Evolutionary conservation across 768 basidiomycete species (phyloP).

Genomic region (Russula compacta): DNA sequence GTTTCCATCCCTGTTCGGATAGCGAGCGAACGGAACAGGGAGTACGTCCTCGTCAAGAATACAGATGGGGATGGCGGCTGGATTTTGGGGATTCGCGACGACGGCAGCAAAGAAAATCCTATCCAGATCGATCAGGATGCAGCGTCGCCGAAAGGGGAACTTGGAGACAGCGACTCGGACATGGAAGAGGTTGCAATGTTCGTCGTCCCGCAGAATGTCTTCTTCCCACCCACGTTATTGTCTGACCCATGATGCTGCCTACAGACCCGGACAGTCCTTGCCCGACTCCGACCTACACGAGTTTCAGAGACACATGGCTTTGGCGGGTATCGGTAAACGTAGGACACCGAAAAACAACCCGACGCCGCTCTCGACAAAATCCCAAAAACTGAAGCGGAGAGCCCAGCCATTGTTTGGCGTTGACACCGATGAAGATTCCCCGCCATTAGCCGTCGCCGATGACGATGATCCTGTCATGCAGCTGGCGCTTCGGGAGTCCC

Average conservation of each 20-base stretch:
- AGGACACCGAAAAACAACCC: slow-evolving; percentile 34
- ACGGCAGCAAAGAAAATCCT: slow-evolving; percentile 76
- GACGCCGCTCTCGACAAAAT: slow-evolving; percentile 26
- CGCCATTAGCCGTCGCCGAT: slow-evolving; percentile 27
- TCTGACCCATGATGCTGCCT: slow-evolving; percentile 17
- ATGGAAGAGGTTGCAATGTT: slow-evolving; percentile 82
- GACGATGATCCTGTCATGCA: slow-evolving; percentile 51
- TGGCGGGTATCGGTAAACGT: slow-evolving; percentile 48
- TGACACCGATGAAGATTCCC: slow-evolving; percentile 38
- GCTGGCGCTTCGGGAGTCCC: slow-evolving; percentile 53
- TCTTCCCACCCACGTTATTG: background rate
- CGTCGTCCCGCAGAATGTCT: slow-evolving; percentile 24
- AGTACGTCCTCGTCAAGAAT: slow-evolving; percentile 94
- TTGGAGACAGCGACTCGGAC: slow-evolving; percentile 38
- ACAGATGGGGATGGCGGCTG: slow-evolving; percentile 83
- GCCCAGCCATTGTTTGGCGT: slow-evolving; percentile 44
- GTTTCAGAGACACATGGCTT: slow-evolving; percentile 50
- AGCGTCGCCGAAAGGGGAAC: slow-evolving; percentile 22
- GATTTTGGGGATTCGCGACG: slow-evolving; percentile 86
- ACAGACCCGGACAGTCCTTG: slow-evolving; percentile 20
- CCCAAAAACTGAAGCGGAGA: slow-evolving; percentile 29
- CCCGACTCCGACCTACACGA: slow-evolving; percentile 57
- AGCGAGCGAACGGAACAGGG: slow-evolving; percentile 88
- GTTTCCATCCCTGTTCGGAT: slow-evolving; percentile 88
- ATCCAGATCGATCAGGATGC: slow-evolving; percentile 75